These are phyloP conservation scores for Fusarium metavorans DNA, from an alignment of 2,329 filamentous ascomycete species.

Conservation along the genomic window DNA sequence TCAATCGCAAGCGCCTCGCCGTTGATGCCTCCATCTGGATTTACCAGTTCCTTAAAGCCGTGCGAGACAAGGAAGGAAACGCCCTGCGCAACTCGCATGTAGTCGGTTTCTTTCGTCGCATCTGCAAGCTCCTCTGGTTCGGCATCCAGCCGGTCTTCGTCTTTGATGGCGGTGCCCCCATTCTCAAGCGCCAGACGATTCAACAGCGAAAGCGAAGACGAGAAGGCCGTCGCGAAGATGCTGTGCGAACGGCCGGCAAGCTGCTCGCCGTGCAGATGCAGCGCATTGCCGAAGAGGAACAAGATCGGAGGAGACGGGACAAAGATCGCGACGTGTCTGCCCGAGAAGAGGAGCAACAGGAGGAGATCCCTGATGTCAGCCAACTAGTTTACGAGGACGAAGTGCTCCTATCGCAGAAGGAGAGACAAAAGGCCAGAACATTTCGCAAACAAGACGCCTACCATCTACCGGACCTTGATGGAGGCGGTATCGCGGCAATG, in stretches of 20 bases:
- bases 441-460: slow-evolving; percentile 96
- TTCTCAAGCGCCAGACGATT: slow-evolving; percentile 92
- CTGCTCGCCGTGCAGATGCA: slow-evolving; percentile 95
- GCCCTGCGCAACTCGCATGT: slow-evolving; percentile 95
- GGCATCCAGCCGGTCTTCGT: slow-evolving; percentile 98
- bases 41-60: slow-evolving; percentile 98
- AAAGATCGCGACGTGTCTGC: slow-evolving; percentile 58
- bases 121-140: slow-evolving; percentile 97
- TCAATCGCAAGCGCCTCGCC: slow-evolving; percentile 95
- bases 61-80: slow-evolving; percentile 98
- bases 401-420: slow-evolving; percentile 80
- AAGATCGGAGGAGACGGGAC: slow-evolving; percentile 68
- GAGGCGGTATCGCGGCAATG: slow-evolving; percentile 83
- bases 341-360: slow-evolving; percentile 64
- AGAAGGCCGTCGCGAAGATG: slow-evolving; percentile 93
- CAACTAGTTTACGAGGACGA: slow-evolving; percentile 93
- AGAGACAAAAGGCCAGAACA: slow-evolving; percentile 78
- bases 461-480: slow-evolving; percentile 88
- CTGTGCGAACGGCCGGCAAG: slow-evolving; percentile 89
- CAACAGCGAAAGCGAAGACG: slow-evolving; percentile 80
- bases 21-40: slow-evolving; percentile 99
- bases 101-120: slow-evolving; percentile 96
- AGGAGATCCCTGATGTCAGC: slow-evolving; percentile 74
- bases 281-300: slow-evolving; percentile 86
- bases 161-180: slow-evolving; percentile 94